These are phyloP conservation scores for Eucalyptus leucophloia DNA, from an alignment of 345 rosid species.

Conservation along the genomic window DNA sequence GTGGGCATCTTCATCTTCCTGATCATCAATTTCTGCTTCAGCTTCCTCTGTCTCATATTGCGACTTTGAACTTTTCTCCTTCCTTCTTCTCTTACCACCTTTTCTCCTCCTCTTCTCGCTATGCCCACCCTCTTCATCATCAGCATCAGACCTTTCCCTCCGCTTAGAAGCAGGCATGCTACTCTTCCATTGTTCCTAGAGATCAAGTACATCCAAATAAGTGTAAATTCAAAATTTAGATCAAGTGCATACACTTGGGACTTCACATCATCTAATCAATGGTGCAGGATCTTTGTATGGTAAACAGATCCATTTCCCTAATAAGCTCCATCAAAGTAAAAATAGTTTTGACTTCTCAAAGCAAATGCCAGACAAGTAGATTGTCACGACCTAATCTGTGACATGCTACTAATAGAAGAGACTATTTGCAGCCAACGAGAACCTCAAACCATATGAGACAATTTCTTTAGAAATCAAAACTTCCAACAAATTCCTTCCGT, in stretches of 20 bases:
- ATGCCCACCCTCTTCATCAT: constrained; percentile 75
- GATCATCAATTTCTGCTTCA: constrained; percentile 73
- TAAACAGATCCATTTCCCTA: not conserved
- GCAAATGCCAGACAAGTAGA: not conserved
- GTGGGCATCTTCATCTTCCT: constrained; percentile 61
- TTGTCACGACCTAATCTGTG: not conserved
- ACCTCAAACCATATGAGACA: not conserved
- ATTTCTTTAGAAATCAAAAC: not conserved
- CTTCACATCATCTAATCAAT: not conserved
- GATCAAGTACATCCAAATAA: not conserved
- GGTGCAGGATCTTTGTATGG: not conserved
- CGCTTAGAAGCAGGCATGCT: constrained; percentile 58
- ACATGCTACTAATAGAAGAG: not conserved
- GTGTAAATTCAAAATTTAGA: not conserved
- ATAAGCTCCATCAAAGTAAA: not conserved
- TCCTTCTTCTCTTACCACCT: constrained; percentile 87
- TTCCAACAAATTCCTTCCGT: not conserved
- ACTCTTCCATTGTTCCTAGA: constrained; percentile 96
- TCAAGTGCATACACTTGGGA: not conserved
- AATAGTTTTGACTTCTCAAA: not conserved
- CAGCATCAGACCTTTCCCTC: constrained; percentile 69
- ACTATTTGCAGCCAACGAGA: not conserved
- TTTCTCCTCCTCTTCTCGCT: constrained; percentile 80
- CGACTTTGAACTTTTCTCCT: constrained; percentile 72
- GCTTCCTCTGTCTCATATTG: constrained; percentile 60